Evolutionary conservation across 2,329 filamentous ascomycete genomes (phyloP).

Genomic region (Botrytis hyacinthi): DNA sequence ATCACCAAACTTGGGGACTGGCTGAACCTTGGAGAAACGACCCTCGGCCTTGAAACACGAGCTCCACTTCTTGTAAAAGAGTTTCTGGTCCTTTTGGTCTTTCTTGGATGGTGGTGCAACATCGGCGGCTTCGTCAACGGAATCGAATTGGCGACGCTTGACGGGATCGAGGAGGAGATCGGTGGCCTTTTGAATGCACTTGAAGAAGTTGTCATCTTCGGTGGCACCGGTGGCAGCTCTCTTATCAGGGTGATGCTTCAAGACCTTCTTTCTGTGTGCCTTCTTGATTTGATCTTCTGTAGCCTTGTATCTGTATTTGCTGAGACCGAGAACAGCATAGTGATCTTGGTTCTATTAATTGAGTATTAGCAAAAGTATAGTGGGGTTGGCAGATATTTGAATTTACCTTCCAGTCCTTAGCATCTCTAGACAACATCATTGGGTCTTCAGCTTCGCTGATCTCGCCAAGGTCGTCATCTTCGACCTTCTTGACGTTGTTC

Average conservation of each 20-base stretch:
- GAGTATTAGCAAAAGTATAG: conserved; percentile 23
- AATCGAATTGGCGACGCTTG: conserved; percentile 94
- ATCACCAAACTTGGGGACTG: conserved; percentile 82
- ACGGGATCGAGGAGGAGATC: conserved; percentile 89
- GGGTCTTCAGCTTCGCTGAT: conserved; percentile 93
- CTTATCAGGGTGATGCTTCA: conserved; percentile 98
- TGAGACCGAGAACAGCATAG: conserved; percentile 91
- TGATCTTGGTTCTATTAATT: conserved; percentile 78
- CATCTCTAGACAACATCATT: conserved; percentile 85
- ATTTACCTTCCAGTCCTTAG: conserved; percentile 98
- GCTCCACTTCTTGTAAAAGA: conserved; percentile 90
- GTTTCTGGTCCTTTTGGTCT: conserved; percentile 74
- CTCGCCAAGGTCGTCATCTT: conserved; percentile 85
- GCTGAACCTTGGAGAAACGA: conserved; percentile 88
- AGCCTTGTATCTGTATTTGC: conserved; percentile 87
- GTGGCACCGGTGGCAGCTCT: conserved; percentile 84
- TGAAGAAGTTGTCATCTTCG: conserved; percentile 99
- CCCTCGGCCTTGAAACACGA: conserved; percentile 87
- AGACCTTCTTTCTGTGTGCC: conserved; percentile 98
- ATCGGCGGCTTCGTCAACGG: conserved; percentile 90
- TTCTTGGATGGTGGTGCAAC: conserved; percentile 93
- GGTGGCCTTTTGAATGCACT: conserved; percentile 98
- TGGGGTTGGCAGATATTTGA: background rate
- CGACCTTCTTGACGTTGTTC: conserved; percentile 91
- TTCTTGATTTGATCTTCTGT: conserved; percentile 99